A percentile compares a stretch with the other conserved stretches of the same genome.
Conservation (phyloP, 306 rosid species). For the Adenanthera pavonina region DNA sequence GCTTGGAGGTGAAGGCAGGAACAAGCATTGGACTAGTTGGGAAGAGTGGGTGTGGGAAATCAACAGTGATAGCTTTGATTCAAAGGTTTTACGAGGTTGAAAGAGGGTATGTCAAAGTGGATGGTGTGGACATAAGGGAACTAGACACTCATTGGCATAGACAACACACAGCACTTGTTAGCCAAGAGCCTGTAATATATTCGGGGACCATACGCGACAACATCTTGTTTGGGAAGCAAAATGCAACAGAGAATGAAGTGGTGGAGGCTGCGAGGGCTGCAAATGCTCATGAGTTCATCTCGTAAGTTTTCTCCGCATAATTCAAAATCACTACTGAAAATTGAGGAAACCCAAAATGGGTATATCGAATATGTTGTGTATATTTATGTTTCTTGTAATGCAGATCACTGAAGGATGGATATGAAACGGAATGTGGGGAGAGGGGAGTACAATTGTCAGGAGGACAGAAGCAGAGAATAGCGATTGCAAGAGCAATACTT, state of each 20-base stretch:
- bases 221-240: constrained; percentile 78
- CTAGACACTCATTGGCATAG: constrained; percentile 78
- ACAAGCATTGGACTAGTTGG: constrained; percentile 85
- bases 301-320: constrained; percentile 55
- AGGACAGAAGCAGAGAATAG: constrained; percentile 94
- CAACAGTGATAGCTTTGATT: constrained; percentile 81
- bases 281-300: constrained; percentile 89
- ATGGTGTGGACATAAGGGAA: constrained; percentile 82
- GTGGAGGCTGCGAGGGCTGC: constrained; percentile 82
- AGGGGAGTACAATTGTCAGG: constrained; percentile 96
- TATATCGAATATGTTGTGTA: too few species aligned
- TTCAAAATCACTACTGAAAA: too few species aligned
- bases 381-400: constrained; percentile 20
- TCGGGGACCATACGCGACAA: constrained; percentile 76
- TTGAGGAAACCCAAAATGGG: not conserved
- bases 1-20: constrained; percentile 86
- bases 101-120: constrained; percentile 76
- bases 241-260: constrained; percentile 79
- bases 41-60: constrained; percentile 94
- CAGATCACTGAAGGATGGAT: constrained; percentile 87
- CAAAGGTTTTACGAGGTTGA: constrained; percentile 84
- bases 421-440: constrained; percentile 91
- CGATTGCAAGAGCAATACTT: constrained; percentile 92
- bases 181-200: constrained; percentile 94
- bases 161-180: constrained; percentile 78